A percentile compares a stretch with the other conserved stretches of the same genome.
Evolutionary conservation across 2,329 filamentous ascomycete genomes (phyloP).

Genomic region (Simplicillium sp.): DNA sequence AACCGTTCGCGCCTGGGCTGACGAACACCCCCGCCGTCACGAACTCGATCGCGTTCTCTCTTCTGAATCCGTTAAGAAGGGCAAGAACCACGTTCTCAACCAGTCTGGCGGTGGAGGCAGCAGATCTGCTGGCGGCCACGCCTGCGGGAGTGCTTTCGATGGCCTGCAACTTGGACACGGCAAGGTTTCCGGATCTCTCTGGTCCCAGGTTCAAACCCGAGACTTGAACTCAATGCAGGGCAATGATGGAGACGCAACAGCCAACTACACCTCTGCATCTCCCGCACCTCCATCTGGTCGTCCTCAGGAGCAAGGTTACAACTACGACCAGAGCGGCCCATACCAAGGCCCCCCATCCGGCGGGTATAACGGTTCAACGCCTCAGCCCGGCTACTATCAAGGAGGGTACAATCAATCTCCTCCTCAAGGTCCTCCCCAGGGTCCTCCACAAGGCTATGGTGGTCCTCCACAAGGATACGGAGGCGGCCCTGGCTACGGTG

Average conservation of each 20-base stretch:
- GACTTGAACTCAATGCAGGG: conserved; percentile 48
- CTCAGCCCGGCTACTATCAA: conserved; percentile 23
- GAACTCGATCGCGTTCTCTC: conserved; percentile 67
- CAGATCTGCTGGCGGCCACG: conserved; percentile 14
- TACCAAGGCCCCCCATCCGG: conserved; percentile 14
- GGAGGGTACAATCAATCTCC: conserved; percentile 5
- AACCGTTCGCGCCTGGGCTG: conserved; percentile 73
- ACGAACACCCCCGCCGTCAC: conserved; percentile 56
- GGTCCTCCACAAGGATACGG: conserved; percentile 16
- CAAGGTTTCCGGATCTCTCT: conserved; percentile 49
- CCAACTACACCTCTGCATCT: conserved; percentile 27
- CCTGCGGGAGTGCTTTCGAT: conserved; percentile 26
- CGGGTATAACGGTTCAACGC: conserved; percentile 21
- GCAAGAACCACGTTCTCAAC: conserved; percentile 64
- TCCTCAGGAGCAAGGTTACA: conserved; percentile 24
- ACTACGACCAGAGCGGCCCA: conserved; percentile 25
- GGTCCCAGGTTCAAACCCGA: conserved; percentile 50
- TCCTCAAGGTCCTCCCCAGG: conserved; percentile 16
- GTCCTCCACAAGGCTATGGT: conserved; percentile 13
- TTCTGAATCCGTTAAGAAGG: conserved; percentile 72
- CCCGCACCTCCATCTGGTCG: conserved; percentile 24
- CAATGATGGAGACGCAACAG: conserved; percentile 27
- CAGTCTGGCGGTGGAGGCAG: conserved; percentile 20
- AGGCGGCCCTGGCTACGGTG: conserved; percentile 7
- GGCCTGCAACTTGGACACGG: conserved; percentile 42